These are phyloP conservation scores for Logfia minima DNA, from an alignment of 129 eudicot genomes.

Conservation along the genomic window DNA sequence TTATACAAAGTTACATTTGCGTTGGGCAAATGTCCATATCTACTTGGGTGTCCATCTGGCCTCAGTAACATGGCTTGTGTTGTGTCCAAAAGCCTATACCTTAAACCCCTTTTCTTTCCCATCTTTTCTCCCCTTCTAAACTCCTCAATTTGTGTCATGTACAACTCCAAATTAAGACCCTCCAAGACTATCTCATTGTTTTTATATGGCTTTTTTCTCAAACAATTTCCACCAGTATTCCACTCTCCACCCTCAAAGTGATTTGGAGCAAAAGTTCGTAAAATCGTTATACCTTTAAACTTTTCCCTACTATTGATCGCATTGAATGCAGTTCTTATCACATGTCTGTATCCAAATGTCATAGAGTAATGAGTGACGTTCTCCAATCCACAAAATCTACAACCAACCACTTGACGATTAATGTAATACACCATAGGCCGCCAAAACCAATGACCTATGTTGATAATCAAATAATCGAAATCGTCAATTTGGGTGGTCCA, in stretches of 20 bases:
- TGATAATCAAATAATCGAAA: slow-evolving; percentile 52
- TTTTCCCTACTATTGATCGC: slow-evolving; percentile 47
- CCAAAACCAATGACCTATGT: slow-evolving; percentile 68
- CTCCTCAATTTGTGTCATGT: slow-evolving; percentile 67
- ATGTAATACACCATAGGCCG: slow-evolving; percentile 60
- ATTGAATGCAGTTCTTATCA: slow-evolving; percentile 58
- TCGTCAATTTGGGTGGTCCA: slow-evolving; percentile 62
- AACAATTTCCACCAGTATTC: slow-evolving; percentile 69
- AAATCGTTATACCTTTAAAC: slow-evolving; percentile 54
- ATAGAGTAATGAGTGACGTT: slow-evolving; percentile 59
- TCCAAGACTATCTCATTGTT: slow-evolving; percentile 55
- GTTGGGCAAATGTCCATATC: slow-evolving; percentile 82
- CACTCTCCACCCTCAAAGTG: slow-evolving; percentile 74
- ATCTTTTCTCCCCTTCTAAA: slow-evolving; percentile 49
- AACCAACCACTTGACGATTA: slow-evolving; percentile 46
- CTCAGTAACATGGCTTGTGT: slow-evolving; percentile 71
- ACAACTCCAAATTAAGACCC: slow-evolving; percentile 64
- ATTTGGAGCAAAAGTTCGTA: slow-evolving; percentile 66
- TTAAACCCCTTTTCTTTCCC: slow-evolving; percentile 50
- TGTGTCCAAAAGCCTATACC: slow-evolving; percentile 58
- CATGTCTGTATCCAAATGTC: slow-evolving; percentile 57
- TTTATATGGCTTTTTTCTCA: slow-evolving; percentile 56
- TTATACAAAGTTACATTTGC: slow-evolving; percentile 56
- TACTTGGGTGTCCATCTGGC: slow-evolving; percentile 97
- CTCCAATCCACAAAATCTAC: slow-evolving; percentile 47